Conservation (phyloP, 805 yeast genomes). For the Saturnispora bothae region DNA sequence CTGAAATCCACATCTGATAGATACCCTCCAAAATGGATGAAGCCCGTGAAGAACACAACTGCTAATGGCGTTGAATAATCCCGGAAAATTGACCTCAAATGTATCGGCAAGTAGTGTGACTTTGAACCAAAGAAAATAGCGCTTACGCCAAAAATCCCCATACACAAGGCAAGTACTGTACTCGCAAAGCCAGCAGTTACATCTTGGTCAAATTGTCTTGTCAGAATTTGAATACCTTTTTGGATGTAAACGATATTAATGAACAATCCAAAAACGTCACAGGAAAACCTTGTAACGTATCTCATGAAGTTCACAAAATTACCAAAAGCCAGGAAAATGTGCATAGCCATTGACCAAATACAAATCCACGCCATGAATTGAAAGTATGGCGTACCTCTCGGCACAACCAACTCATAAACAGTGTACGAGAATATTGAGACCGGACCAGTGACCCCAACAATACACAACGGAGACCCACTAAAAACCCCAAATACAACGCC, state of each 20-base stretch:
- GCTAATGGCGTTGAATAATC: conserved; percentile 82
- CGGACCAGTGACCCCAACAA: conserved; percentile 97
- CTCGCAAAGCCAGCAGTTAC: conserved; percentile 44
- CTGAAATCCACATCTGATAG: conserved; percentile 47
- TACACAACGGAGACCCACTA: conserved; percentile 85
- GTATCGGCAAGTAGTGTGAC: conserved; percentile 50
- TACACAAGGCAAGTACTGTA: conserved; percentile 60
- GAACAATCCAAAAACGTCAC: conserved; percentile 89
- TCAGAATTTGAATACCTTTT: conserved; percentile 78
- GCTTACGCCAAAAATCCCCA: conserved; percentile 68
- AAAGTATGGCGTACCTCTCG: conserved; percentile 49
- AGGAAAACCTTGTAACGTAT: conserved; percentile 70
- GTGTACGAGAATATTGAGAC: conserved; percentile 87
- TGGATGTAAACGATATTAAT: conserved; percentile 81
- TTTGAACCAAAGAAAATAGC: conserved; percentile 46
- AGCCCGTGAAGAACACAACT: conserved; percentile 86
- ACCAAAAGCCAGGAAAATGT: conserved; percentile 56
- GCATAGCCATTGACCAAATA: conserved; percentile 82
- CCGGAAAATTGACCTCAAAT: conserved; percentile 56
- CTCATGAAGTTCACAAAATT: conserved; percentile 60
- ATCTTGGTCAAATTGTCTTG: conserved; percentile 49
- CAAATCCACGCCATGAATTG: conserved; percentile 96
- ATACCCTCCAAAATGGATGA: conserved; percentile 82
- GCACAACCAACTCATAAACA: conserved; percentile 58
- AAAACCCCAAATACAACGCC: conserved; percentile 82